These are phyloP conservation scores for Rhodomyrtus tomentosa DNA, from an alignment of 345 rosid genomes.

Conservation along the genomic window DNA sequence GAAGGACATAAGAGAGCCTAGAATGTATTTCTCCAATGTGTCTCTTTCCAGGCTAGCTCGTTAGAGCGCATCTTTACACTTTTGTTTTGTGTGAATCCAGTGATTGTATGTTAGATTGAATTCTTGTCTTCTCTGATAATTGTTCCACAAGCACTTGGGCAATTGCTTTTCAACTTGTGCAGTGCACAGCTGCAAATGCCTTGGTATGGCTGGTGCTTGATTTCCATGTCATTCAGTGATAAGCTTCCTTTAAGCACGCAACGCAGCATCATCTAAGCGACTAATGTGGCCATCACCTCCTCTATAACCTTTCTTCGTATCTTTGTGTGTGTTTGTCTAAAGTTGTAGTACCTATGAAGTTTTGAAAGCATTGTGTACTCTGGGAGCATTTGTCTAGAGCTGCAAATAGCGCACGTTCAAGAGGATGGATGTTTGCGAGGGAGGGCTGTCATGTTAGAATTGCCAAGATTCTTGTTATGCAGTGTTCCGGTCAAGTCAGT, in stretches of 20 bases:
- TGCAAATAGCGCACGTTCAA: background rate
- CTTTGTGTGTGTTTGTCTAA: background rate
- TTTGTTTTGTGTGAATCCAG: background rate
- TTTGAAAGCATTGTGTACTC: background rate
- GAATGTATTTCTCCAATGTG: background rate
- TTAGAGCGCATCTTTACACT: background rate
- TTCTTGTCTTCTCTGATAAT: background rate
- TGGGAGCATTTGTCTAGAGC: background rate
- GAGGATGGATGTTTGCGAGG: background rate
- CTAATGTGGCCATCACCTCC: background rate
- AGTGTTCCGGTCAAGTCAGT: background rate
- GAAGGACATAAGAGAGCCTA: background rate
- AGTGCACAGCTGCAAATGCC: conserved; percentile 9
- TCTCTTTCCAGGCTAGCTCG: background rate
- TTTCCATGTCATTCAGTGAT: background rate
- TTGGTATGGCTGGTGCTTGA: conserved; percentile 2
- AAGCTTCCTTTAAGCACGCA: background rate
- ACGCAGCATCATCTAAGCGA: background rate
- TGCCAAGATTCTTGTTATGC: background rate
- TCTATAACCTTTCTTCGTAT: background rate
- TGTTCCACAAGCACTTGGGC: background rate
- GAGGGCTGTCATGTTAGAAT: background rate
- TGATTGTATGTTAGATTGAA: background rate
- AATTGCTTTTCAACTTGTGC: background rate
- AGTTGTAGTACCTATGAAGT: background rate